Base-by-base conservation (phyloP, 371 early-diverging fungal species). In the Parasitella parasitica region DNA sequence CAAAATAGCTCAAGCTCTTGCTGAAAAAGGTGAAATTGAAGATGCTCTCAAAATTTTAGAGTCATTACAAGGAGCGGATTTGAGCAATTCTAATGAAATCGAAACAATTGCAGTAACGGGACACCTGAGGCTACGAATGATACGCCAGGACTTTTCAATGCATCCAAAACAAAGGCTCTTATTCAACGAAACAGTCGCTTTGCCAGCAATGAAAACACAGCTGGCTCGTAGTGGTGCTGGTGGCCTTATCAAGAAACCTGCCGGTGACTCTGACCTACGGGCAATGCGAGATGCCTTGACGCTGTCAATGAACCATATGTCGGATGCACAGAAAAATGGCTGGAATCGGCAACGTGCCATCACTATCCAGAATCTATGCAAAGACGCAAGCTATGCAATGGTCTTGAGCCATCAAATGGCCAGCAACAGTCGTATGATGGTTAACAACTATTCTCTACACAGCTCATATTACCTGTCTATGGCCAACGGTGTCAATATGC, bases 401-500 rank as follows among this genome's bases (percentile, higher is more conserved):
- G 76, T 69, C 30, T 58, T 66, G 30, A 71, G 66, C 53, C 76
- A 59, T 38, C 56, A 67, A 12, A 28, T 73, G 8, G 37, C 39
- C 4, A 34, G 34, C 18, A 49, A 30, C 1, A 69, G 52, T 20
- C 35, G 56, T 16, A 39, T 60, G 6, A 20, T 67, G 0, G 59
- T 57, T 4, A 65, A 54, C 18, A 66, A 67, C 15, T 51, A 70
- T 50, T 64, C 73, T 2, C 37, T 66, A 0, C 43, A 62, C 4
- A 65, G 69, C 28, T 49, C 72, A 7, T 78, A 78, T 51, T 78
- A 75, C 51, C 41, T 76, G 61, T 82, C 83, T 54, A 81, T 81
- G 77, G 72, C 80, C 0, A 82, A 84, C 27, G 78, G 77, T 0
- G 46, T 85, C 5, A 73, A 73, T 1, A 64, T 80, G 18, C 77